phyloP scores from a whole-genome alignment of 2,329 filamentous ascomycete genomes.

The Pseudogymnoascus sp. region DNA sequence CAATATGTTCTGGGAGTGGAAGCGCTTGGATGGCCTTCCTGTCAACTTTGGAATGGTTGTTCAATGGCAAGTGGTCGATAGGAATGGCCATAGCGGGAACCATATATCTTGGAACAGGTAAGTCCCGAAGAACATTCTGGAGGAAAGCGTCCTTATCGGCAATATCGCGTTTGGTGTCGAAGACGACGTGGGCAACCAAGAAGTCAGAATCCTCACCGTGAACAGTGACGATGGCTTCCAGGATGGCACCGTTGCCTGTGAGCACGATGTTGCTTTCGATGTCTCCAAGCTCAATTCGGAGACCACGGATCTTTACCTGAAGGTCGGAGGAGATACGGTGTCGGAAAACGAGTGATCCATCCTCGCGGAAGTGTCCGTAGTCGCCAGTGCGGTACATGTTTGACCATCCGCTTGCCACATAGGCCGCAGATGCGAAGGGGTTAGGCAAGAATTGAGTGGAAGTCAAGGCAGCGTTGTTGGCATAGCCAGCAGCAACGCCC shows the following conservation, averaged over 20 bases:
- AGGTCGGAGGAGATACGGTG: slow-evolving; percentile 29
- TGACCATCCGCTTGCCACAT: slow-evolving; percentile 12
- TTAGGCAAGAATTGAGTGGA: slow-evolving; percentile 12
- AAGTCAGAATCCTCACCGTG: slow-evolving; percentile 19
- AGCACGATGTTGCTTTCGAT: slow-evolving; percentile 29
- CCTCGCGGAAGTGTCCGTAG: slow-evolving; percentile 20
- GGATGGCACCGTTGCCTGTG: slow-evolving; percentile 21
- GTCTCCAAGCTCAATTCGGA: slow-evolving; percentile 37
- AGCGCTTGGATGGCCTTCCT: slow-evolving; percentile 17
- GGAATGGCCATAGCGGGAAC: slow-evolving; percentile 25
- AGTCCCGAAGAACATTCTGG: neutral
- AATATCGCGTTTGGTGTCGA: slow-evolving; percentile 11
- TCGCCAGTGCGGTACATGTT: slow-evolving; percentile 28
- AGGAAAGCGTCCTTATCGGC: neutral
- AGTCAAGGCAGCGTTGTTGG: slow-evolving; percentile 22
- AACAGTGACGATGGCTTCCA: slow-evolving; percentile 23
- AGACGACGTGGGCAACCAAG: slow-evolving; percentile 32
- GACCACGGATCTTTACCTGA: slow-evolving; percentile 32
- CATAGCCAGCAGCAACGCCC: slow-evolving; percentile 31
- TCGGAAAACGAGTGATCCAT: slow-evolving; percentile 26
- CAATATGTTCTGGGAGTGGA: slow-evolving; percentile 6
- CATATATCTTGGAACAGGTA: slow-evolving; percentile 31
- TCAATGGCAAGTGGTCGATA: slow-evolving; percentile 27
- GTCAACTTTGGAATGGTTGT: slow-evolving; percentile 28
- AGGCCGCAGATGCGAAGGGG: slow-evolving; percentile 5